Conservation (phyloP, 352 stramenopile species). For the Hyaloperonospora brassicae region DNA sequence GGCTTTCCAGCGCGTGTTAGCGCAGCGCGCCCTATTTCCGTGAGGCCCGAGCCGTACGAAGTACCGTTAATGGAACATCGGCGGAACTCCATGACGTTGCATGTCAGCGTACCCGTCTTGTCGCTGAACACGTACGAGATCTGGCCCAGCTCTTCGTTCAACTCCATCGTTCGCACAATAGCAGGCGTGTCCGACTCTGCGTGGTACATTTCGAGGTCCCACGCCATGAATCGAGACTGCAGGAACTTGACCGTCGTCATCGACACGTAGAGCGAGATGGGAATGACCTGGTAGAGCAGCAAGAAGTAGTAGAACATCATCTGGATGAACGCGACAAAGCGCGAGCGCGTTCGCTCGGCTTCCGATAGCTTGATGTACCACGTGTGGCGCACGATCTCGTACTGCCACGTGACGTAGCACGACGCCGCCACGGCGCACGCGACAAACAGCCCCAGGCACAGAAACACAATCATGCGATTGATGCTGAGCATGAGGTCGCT, state of each 20-base stretch:
- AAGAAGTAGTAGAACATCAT: constrained; percentile 91
- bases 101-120: constrained; percentile 98
- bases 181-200: constrained; percentile 47
- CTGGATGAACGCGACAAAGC: constrained; percentile 63
- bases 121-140: constrained; percentile 99
- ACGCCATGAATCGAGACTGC: constrained; percentile 90
- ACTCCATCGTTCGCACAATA: constrained; percentile 87
- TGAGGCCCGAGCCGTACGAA: constrained; percentile 84
- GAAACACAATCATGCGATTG: constrained; percentile 72
- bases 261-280: constrained; percentile 97
- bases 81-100: constrained; percentile 98
- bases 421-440: constrained; percentile 58
- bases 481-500: constrained; percentile 77
- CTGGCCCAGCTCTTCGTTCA: constrained; percentile 94
- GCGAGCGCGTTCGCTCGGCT: constrained; percentile 29
- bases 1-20: constrained; percentile 52
- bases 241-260: constrained; percentile 94
- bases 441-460: constrained; percentile 60
- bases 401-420: constrained; percentile 73
- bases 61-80: constrained; percentile 87
- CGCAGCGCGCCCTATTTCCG: constrained; percentile 66
- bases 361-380: constrained; percentile 64
- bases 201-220: constrained; percentile 57
- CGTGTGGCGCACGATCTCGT: constrained; percentile 57
- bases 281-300: constrained; percentile 89